These are phyloP conservation scores for Phyllosticta citriasiana DNA, from an alignment of 2,329 filamentous ascomycete species.

Conservation along the genomic window DNA sequence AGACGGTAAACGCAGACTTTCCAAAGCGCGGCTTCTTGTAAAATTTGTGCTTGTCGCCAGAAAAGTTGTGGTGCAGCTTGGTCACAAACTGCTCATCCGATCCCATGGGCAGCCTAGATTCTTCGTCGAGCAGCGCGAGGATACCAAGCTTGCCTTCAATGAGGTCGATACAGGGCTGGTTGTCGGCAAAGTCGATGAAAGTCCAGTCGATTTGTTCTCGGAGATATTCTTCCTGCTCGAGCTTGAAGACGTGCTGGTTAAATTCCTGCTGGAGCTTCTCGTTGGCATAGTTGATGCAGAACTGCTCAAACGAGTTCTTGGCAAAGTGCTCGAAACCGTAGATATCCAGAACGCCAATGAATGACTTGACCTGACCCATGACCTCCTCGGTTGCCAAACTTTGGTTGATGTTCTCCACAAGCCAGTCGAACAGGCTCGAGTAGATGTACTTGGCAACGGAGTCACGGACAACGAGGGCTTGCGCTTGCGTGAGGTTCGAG, in stretches of 20 bases:
- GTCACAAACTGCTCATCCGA: constrained; percentile 94
- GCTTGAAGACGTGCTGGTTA: constrained; percentile 98
- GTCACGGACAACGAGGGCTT: constrained; percentile 88
- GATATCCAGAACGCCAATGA: constrained; percentile 98
- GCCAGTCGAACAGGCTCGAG: constrained; percentile 96
- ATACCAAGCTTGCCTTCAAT: constrained; percentile 97
- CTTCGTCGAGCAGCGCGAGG: constrained; percentile 84
- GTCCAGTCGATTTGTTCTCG: constrained; percentile 97
- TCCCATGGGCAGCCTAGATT: constrained; percentile 92
- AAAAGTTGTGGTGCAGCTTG: constrained; percentile 91
- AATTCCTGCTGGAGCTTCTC: constrained; percentile 99
- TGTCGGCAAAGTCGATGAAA: constrained; percentile 98
- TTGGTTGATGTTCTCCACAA: constrained; percentile 92
- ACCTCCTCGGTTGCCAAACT: constrained; percentile 86
- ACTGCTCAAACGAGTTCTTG: constrained; percentile 99
- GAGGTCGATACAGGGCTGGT: constrained; percentile 96
- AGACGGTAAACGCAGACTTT: constrained; percentile 95
- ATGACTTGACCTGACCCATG: constrained; percentile 68
- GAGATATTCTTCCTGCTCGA: constrained; percentile 96
- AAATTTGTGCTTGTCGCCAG: constrained; percentile 82
- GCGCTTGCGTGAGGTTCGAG: constrained; percentile 86
- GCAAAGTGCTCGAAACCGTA: constrained; percentile 99
- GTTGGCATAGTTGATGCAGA: constrained; percentile 99
- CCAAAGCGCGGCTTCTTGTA: constrained; percentile 98
- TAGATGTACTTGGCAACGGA: constrained; percentile 99